Base-by-base conservation (phyloP, 2,329 filamentous ascomycete species). In the Ascochyta viciae-villosae region DNA sequence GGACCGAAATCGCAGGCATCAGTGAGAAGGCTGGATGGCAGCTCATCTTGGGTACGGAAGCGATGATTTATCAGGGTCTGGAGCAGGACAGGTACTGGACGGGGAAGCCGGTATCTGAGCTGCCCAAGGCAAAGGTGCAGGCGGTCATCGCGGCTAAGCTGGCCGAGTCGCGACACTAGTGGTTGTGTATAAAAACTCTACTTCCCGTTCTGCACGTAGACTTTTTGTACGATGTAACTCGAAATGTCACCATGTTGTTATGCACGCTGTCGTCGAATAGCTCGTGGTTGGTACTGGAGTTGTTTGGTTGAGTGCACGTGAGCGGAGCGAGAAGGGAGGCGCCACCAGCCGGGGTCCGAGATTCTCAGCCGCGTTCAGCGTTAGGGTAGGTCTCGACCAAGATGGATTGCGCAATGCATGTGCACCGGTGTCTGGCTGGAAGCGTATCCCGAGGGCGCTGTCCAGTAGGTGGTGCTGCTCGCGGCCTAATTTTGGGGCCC, bases 31-130 rank as follows among this genome's bases (percentile, higher is more conserved):
- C 80, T 15, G 87, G 87, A 0, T 92, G 89, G 89, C 83, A 87
- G 74, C 87, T 92, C 1, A 88, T 92, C 22, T 74, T 90, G 7
- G 90, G 90, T 0, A 91, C 89, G 0, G 90, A 92, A 77, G 88
- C 89, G 0, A 80, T 92, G 81, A 89, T 92, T 58, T 91, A 87
- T 76, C 89, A 92, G 73, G 90, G 89, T 0, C 74, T 92, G 10
- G 89, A 90, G 73, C 89, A 90, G 61, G 75, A 78, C 52, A 72
- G 68, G 37, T 75, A 74, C 46, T 92, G 89, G 89, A 89, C 87
- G 0, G 88, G 87, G 0, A 81, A 78, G 65, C 71, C 81, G 24
- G 71, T 87, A 1, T 78, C 82, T 13, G 81, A 88, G 40, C 75
- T 89, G 62, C 86, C 87, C 1, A 81, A 89, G 2, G 75, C 83